These are phyloP conservation scores for Blastobotrys capitulatus DNA, from an alignment of 1,139 yeast species.

Conservation along the genomic window DNA sequence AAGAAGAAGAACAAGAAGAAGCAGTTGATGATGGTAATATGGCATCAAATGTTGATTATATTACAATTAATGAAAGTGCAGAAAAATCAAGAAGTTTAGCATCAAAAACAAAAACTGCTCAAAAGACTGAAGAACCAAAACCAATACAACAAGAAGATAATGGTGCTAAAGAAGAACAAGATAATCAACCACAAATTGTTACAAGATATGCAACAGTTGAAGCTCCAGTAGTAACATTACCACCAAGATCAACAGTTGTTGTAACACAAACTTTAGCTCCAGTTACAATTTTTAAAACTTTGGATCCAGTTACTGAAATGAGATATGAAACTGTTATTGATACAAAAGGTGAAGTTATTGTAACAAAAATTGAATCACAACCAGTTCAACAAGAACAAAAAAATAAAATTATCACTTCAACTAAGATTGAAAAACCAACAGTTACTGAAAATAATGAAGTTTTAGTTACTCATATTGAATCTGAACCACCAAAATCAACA, in stretches of 20 bases:
- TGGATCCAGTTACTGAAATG: background rate
- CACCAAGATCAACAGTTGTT: background rate
- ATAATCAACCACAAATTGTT: background rate
- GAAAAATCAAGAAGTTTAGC: background rate
- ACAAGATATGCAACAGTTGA: background rate
- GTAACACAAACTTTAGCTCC: background rate
- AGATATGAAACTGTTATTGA: background rate
- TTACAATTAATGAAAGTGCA: background rate
- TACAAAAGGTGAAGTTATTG: background rate
- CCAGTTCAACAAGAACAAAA: background rate
- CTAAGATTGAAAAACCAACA: background rate
- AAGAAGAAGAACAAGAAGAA: background rate
- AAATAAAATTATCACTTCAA: background rate
- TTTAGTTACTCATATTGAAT: background rate
- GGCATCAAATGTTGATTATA: background rate
- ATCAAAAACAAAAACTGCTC: background rate
- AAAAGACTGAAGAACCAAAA: background rate
- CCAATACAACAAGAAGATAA: too few species aligned
- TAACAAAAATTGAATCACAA: background rate
- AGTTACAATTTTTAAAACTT: background rate
- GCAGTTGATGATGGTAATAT: background rate
- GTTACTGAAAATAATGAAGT: background rate
- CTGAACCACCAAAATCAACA: background rate
- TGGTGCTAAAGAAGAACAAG: too few species aligned
- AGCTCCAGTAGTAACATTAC: background rate